phyloP scores from a whole-genome alignment of 2,329 filamentous ascomycete genomes.

The Colletotrichum sansevieriae region DNA sequence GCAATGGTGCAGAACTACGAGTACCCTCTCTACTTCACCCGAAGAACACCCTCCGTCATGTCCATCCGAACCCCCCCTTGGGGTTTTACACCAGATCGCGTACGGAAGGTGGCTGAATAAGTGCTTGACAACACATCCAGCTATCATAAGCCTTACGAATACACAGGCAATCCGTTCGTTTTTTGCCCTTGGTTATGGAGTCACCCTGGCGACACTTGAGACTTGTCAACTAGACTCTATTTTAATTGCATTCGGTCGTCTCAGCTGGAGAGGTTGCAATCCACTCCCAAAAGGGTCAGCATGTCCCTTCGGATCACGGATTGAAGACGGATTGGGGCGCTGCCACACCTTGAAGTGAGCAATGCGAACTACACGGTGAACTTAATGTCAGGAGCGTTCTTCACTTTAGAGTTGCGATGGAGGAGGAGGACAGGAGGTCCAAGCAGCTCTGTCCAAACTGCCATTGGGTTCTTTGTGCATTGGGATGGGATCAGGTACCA shows the following conservation, averaged over 20 bases:
- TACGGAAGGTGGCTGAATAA: constrained; percentile 30
- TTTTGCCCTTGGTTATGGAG: no score
- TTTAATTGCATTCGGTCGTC: neutral
- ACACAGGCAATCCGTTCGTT: constrained; percentile 1
- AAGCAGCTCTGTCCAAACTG: neutral
- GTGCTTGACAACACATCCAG: constrained; percentile 33
- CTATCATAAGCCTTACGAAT: constrained; percentile 36
- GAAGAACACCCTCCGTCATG: constrained; percentile 12
- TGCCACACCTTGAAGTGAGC: neutral
- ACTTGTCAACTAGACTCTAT: neutral
- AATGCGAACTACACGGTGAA: neutral
- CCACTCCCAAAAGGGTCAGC: neutral
- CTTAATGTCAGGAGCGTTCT: neutral
- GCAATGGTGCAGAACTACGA: constrained; percentile 1
- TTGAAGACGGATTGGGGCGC: neutral
- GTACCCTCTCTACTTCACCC: neutral
- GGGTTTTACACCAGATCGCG: neutral
- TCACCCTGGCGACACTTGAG: constrained; percentile 1
- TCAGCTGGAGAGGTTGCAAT: constrained; percentile 1
- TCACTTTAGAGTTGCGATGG: constrained; percentile 1
- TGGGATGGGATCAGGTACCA: no score
- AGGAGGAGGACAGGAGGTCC: neutral
- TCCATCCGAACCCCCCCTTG: constrained; percentile 23
- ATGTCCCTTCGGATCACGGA: neutral
- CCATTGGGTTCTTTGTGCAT: neutral